Evolutionary conservation across 2,329 filamentous ascomycete species (phyloP).

Genomic region (Rutstroemia sp.): DNA sequence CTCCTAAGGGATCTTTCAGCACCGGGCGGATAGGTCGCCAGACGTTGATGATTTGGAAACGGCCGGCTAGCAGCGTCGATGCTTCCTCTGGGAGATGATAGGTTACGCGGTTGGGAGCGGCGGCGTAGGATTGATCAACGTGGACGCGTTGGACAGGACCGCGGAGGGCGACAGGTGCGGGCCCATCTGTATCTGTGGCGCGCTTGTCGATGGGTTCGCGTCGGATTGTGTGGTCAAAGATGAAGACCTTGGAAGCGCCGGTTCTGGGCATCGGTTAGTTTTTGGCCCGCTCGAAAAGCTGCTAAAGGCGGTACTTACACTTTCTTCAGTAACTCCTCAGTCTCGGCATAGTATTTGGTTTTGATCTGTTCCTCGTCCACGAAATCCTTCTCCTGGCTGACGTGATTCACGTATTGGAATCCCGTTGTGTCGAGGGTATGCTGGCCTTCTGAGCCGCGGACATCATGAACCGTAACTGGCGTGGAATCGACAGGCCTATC

Average conservation of each 20-base stretch:
- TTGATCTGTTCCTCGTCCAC: conserved; percentile 31
- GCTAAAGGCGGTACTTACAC: conserved; percentile 15
- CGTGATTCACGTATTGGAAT: conserved; percentile 32
- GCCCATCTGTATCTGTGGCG: neutral
- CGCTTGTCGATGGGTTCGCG: conserved; percentile 27
- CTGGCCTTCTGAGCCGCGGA: conserved; percentile 36
- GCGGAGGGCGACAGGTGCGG: conserved; percentile 24
- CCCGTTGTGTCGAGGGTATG: conserved; percentile 36
- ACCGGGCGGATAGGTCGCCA: conserved; percentile 46
- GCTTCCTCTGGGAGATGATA: conserved; percentile 40
- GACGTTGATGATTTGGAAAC: conserved; percentile 48
- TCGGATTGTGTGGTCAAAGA: conserved; percentile 58
- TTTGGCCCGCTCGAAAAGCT: neutral
- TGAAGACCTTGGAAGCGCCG: conserved; percentile 47
- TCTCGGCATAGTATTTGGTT: conserved; percentile 30
- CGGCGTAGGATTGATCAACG: conserved; percentile 48
- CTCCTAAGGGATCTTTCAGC: conserved; percentile 44
- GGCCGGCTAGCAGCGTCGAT: conserved; percentile 35
- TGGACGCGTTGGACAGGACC: conserved; percentile 46
- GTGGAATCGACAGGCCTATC: neutral
- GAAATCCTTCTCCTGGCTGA: conserved; percentile 30
- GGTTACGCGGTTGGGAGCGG: conserved; percentile 34
- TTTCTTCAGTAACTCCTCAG: conserved; percentile 31
- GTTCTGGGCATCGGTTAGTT: conserved; percentile 36
- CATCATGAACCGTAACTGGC: conserved; percentile 32